Conservation (phyloP, 2,329 filamentous ascomycete genomes). For the Fusarium sp. region DNA sequence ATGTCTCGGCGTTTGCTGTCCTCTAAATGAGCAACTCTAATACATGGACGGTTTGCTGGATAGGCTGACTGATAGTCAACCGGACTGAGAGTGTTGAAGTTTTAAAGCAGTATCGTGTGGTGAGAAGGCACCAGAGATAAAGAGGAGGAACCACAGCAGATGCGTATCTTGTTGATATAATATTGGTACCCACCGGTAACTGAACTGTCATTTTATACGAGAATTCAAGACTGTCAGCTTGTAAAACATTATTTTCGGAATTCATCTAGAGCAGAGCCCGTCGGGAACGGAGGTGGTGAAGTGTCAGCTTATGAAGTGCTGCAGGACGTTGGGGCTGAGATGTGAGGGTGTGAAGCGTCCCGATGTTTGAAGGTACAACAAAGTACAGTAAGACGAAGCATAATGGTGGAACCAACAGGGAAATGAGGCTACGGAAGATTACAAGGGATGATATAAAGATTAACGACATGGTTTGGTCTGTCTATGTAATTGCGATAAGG, state of each 20-base stretch:
- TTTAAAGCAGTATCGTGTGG: no score
- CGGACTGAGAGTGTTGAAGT: no score
- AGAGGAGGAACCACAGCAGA: no score
- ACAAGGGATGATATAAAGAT: background rate
- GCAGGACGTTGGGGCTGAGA: conserved; percentile 11
- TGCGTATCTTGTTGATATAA: no score
- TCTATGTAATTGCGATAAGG: background rate
- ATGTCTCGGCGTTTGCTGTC: conserved; percentile 91
- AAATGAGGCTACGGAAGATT: conserved; percentile 5
- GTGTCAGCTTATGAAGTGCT: conserved; percentile 12
- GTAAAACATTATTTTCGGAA: conserved; percentile 5
- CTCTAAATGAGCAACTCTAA: no score
- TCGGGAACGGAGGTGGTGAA: conserved; percentile 5
- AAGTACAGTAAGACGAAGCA: conserved; percentile 17
- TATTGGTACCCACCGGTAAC: no score
- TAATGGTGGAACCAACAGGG: conserved; percentile 9
- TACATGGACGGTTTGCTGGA: no score
- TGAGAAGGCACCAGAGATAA: no score
- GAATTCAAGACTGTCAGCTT: background rate
- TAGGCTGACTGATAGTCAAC: no score
- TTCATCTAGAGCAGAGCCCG: background rate
- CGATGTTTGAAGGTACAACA: conserved; percentile 3
- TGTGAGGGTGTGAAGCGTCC: background rate
- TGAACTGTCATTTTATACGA: background rate
- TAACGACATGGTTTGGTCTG: background rate